Conservation (phyloP, 192 early-diverging fungal species). For the Physocladia obscura region DNA sequence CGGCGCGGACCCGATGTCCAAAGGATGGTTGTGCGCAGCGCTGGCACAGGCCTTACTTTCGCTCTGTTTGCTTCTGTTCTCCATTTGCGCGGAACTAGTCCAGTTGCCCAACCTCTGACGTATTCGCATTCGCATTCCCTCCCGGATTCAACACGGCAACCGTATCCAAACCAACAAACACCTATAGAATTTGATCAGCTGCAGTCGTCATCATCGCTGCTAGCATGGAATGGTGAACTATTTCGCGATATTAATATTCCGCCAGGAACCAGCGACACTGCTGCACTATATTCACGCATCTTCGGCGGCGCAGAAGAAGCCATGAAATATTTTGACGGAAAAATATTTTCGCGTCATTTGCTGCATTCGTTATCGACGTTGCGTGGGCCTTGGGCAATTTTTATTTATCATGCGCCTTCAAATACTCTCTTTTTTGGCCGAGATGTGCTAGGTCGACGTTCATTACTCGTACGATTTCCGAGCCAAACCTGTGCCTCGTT, state of each 20-base stretch:
- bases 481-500: slow-evolving; percentile 4
- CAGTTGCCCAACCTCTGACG: slow-evolving; percentile 37
- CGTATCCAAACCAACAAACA: neutral
- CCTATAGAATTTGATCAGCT: neutral
- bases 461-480: slow-evolving; percentile 64
- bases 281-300: slow-evolving; percentile 41
- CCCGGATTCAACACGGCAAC: neutral
- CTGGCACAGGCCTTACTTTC: neutral
- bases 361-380: slow-evolving; percentile 51
- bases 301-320: slow-evolving; percentile 28
- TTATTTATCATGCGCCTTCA: slow-evolving; percentile 50
- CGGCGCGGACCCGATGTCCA: neutral
- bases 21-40: neutral
- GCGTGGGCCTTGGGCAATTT: slow-evolving; percentile 81
- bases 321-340: slow-evolving; percentile 59
- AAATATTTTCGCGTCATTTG: slow-evolving; percentile 40
- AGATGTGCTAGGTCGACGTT: slow-evolving; percentile 84
- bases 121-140: neutral
- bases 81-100: slow-evolving; percentile 31
- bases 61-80: slow-evolving; percentile 25
- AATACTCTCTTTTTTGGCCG: slow-evolving; percentile 74
- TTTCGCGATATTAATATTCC: slow-evolving; percentile 31
- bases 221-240: neutral
- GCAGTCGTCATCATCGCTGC: neutral
- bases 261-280: slow-evolving; percentile 60